These are phyloP conservation scores for Teunomyces kruisii DNA, from an alignment of 805 yeast species.

Conservation along the genomic window DNA sequence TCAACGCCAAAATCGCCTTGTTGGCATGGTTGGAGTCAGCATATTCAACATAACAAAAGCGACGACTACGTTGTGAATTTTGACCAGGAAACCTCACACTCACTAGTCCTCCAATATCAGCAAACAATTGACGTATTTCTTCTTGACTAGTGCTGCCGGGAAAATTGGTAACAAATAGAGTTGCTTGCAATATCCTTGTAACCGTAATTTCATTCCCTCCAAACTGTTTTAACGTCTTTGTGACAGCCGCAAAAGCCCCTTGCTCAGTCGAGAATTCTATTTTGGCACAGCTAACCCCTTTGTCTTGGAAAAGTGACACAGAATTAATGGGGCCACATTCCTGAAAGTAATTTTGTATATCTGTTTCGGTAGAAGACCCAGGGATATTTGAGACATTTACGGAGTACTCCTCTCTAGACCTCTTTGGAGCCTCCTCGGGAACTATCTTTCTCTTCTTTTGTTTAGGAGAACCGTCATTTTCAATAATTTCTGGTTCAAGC, in stretches of 20 bases:
- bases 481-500: not conserved
- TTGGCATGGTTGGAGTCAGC: slow-evolving; percentile 41
- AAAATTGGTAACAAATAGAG: slow-evolving; percentile 73
- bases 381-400: slow-evolving; percentile 56
- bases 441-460: slow-evolving; percentile 2
- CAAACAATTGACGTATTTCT: slow-evolving; percentile 42
- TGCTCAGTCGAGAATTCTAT: slow-evolving; percentile 54
- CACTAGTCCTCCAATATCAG: slow-evolving; percentile 38
- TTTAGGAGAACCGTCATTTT: not conserved
- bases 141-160: slow-evolving; percentile 53
- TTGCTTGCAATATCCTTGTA: slow-evolving; percentile 42
- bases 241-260: slow-evolving; percentile 56
- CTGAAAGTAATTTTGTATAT: slow-evolving; percentile 44
- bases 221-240: slow-evolving; percentile 53
- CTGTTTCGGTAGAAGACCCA: slow-evolving; percentile 31
- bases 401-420: slow-evolving; percentile 62
- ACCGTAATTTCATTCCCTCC: slow-evolving; percentile 47
- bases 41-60: slow-evolving; percentile 76
- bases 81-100: slow-evolving; percentile 67
- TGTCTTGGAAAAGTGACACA: slow-evolving; percentile 19
- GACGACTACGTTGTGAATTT: slow-evolving; percentile 50
- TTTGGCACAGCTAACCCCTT: slow-evolving; percentile 40
- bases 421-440: slow-evolving; percentile 10
- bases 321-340: slow-evolving; percentile 61
- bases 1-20: slow-evolving; percentile 38